Base-by-base conservation (phyloP, 352 stramenopile species). In the Stramenopiles sp. region DNA sequence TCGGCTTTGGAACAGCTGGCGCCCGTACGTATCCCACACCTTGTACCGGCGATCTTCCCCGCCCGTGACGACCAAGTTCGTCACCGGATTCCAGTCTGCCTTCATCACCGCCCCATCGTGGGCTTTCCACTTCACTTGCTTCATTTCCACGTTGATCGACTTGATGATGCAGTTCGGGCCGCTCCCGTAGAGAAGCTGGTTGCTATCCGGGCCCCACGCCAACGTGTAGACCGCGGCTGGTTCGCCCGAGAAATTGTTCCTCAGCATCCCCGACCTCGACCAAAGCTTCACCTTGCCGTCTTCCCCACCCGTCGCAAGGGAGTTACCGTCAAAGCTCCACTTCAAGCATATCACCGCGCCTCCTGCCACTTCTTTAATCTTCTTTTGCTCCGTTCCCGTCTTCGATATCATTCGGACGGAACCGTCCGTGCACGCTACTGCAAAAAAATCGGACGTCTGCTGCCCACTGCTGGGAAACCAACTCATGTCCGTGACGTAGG, bases 271-370 rank as follows among this genome's bases (percentile, higher is more conserved):
- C 37, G 83, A 90, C 3, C 86, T 86, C 12, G 85, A 92, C 84
- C 86, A 95, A 43, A 95, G 87, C 80, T 97, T 96, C 74, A 97
- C 85, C 31, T 87, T 88, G 31, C 91, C 91, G 73, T 97, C 91
- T 77, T 97, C 91, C 1, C 89, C 91, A 2, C 84, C 86, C 18
- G 89, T 94, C 33, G 89, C 86, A 0, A 97, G 80, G 32, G 90
- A 90, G 1, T 86, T 91, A 32, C 90, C 91, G 74, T 96, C 89
- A 76, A 90, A 90, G 80, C 89, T 95, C 90, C 91, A 96, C 76
- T 88, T 88, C 25, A 96, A 81, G n/a, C 82, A 81, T 73, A 95
- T 91, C 35, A 93, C 84, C 25, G 89, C 89, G 18, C 88, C 90
- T 71, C 71, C 82, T 25, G 90, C 84, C 31, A 83, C 89, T 3